A percentile compares a stretch with the other conserved stretches of the same genome.
phyloP scores from a whole-genome alignment of 2,329 filamentous ascomycete species.

The Cladosporium sp. region DNA sequence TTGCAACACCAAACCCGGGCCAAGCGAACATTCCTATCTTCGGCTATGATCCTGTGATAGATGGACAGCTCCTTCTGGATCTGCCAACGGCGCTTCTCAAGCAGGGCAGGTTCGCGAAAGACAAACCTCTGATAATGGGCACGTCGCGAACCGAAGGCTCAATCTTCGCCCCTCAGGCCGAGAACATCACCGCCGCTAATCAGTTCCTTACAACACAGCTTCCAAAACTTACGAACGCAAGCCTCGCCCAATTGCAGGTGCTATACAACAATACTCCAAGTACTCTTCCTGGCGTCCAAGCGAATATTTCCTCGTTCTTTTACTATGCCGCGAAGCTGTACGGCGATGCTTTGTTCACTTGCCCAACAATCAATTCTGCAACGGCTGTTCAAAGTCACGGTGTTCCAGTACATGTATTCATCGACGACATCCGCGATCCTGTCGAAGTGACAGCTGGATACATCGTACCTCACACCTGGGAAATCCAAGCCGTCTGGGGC shows the following conservation, averaged over 20 bases:
- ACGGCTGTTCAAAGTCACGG: neutral
- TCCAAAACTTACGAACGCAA: neutral
- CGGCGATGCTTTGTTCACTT: neutral
- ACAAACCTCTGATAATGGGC: neutral
- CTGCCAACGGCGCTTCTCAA: neutral
- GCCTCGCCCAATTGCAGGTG: neutral
- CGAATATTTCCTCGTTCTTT: neutral
- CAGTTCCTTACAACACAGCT: neutral
- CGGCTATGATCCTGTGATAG: neutral
- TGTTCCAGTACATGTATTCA: slow-evolving; percentile 49
- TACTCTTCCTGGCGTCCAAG: neutral
- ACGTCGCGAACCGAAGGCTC: neutral
- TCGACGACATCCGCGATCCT: slow-evolving; percentile 58
- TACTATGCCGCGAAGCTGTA: neutral
- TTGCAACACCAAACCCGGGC: neutral
- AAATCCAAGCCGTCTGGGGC: slow-evolving; percentile 68
- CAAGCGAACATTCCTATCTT: neutral
- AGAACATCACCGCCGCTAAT: neutral
- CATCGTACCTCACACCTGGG: slow-evolving; percentile 68
- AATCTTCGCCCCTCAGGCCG: neutral
- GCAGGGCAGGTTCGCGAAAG: neutral
- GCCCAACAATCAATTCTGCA: neutral
- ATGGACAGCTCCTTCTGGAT: neutral
- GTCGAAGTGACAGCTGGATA: slow-evolving; percentile 52
- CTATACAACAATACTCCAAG: neutral